Evolutionary conservation across 1,284 basidiomycete genomes (phyloP).

Genomic region (Leccinum angustisporum): DNA sequence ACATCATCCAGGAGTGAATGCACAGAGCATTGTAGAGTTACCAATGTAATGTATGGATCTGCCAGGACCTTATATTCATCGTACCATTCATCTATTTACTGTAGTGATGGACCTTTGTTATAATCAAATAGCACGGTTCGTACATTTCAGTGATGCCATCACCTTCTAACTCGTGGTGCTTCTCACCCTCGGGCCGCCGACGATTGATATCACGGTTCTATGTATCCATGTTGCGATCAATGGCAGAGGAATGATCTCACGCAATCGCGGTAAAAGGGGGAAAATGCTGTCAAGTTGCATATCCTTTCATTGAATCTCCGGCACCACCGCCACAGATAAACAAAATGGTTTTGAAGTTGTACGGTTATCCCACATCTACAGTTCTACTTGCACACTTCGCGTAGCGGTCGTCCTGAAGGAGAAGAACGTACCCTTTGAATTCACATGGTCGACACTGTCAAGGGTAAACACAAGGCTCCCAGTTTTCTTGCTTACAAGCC

Average conservation of each 20-base stretch:
- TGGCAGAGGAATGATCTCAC: constrained; percentile 2
- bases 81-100: too few relatives aligned
- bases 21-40: too few relatives aligned
- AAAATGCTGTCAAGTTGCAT: neutral
- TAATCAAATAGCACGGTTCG: too few relatives aligned
- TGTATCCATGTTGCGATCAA: neutral
- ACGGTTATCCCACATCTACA: constrained; percentile 42
- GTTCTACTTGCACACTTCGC: constrained; percentile 31
- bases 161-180: neutral
- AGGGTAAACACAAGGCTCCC: constrained; percentile 47
- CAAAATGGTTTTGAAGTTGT: constrained; percentile 51
- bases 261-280: constrained; percentile 13
- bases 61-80: too few relatives aligned
- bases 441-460: constrained; percentile 42
- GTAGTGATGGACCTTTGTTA: too few relatives aligned
- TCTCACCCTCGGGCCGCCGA: neutral
- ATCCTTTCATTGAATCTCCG: neutral
- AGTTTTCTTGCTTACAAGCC: constrained; percentile 52
- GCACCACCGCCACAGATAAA: neutral
- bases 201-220: neutral
- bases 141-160: too few relatives aligned
- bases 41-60: too few relatives aligned
- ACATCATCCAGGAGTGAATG: too few relatives aligned
- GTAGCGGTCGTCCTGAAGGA: constrained; percentile 46
- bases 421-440: constrained; percentile 50